Evolutionary conservation across 208 protist species (phyloP).

Genomic region (Acanthamoeba triangularis): DNA sequence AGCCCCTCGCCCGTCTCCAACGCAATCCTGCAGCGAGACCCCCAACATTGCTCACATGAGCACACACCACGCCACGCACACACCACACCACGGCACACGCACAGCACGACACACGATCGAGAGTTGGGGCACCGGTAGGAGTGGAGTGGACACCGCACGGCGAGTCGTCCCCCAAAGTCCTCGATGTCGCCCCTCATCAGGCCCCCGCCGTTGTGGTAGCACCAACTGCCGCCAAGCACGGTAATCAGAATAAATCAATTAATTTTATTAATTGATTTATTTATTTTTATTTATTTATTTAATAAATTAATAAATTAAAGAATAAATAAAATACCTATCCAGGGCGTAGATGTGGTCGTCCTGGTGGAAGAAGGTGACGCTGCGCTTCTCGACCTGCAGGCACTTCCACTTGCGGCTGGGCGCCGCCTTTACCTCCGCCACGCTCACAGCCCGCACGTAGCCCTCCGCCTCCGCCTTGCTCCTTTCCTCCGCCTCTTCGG

Average conservation of each 20-base stretch:
- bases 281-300: not conserved
- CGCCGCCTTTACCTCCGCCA: not conserved
- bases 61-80: too few relatives aligned
- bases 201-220: constrained; percentile 47
- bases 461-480: not conserved
- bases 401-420: constrained; percentile 11
- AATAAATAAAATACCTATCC: not conserved
- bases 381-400: constrained; percentile 23
- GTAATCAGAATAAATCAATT: not conserved
- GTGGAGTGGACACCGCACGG: constrained; percentile 12
- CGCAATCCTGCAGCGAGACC: not conserved
- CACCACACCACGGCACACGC: not conserved
- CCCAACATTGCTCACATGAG: not conserved
- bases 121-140: constrained; percentile 1
- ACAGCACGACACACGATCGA: not conserved
- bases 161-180: constrained; percentile 19
- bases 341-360: not conserved
- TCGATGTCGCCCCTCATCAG: constrained; percentile 11
- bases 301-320: not conserved
- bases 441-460: not conserved
- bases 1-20: constrained; percentile 44
- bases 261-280: not conserved
- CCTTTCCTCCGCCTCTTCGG: not conserved
- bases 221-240: not conserved
- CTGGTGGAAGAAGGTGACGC: not conserved